phyloP scores from a whole-genome alignment of 331 rosid genomes.

The Phaseolus coccineus region DNA sequence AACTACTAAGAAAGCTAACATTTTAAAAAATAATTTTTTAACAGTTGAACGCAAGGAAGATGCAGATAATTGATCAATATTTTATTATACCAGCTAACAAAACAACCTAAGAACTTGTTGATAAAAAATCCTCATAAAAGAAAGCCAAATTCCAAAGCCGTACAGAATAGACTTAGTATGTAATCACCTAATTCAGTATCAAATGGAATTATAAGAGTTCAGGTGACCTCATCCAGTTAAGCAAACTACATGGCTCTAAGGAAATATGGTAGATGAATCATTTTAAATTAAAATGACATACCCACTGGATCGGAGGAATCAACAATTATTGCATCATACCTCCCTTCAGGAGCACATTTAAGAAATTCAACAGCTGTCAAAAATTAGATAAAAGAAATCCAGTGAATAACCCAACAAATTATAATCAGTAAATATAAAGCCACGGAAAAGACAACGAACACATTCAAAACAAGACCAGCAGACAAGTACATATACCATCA shows the following conservation, averaged over 20 bases:
- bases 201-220: conserved; percentile 27
- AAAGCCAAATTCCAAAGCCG: background rate
- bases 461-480: conserved; percentile 31
- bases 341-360: conserved; percentile 68
- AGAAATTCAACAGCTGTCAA: conserved; percentile 83
- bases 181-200: background rate
- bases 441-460: conserved; percentile 1
- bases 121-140: background rate
- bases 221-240: conserved; percentile 23
- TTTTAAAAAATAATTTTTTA: background rate
- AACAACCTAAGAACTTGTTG: conserved; percentile 4
- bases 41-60: background rate
- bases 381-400: conserved; percentile 28
- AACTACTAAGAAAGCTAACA: background rate
- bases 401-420: conserved; percentile 14
- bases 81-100: conserved; percentile 14
- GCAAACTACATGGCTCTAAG: background rate
- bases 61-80: background rate
- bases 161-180: background rate
- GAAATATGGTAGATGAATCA: background rate
- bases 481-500: conserved; percentile 66
- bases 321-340: conserved; percentile 89
- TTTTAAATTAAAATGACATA: conserved; percentile 49
- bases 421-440: conserved; percentile 28
- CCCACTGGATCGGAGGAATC: conserved; percentile 99